Evolutionary conservation across 371 early-diverging fungal species (phyloP), one percentile per base, ranked within the genome.

Genomic region (Mortierella sp.): DNA sequence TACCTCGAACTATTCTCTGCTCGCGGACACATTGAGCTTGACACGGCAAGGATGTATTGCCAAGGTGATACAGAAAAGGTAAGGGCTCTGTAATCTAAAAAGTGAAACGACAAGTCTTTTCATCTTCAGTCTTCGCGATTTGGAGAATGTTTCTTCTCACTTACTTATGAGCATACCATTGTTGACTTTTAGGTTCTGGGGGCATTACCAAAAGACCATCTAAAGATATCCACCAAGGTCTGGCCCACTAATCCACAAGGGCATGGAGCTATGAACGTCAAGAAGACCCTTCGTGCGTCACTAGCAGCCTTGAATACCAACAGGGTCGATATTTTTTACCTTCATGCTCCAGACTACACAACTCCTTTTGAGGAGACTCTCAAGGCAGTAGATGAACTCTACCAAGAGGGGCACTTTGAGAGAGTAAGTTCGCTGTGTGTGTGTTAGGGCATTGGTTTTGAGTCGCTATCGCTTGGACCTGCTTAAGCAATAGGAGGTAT

Each of bases 321-420:
- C 7, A 81, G 75, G 63, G 86, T 87, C 1, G 84, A 86, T 55
- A 70, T 86, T n/a, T 80, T 84, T 44, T 86, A 86, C 68, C 64
- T 85, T 43, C 87, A 87, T 66, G 83, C 84, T 23, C 87, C 87
- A 3, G 83, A 85, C 53, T 75, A 62, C n/a, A 57, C 53, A 3
- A 83, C 82, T 6, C 83, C 86, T 15, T 74, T 85, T 44, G 80
- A 83, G 66, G 74, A 66, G 29, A 86, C 85, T 1, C 29, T 80
- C 56, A 60, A 64, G 26, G 87, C 79, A 7, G 74, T 86, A 4
- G 74, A 86, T 63, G 82, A 79, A 15, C 62, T 86, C 7, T 83
- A 85, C 64, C 62, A 75, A 23, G 75, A 82, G 56, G 85, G 84
- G 0, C 66, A 68, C 23, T 85, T 86, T 62, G 72, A 79, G 44